These are phyloP conservation scores for Strobilomyces dryophilus DNA, from an alignment of 768 basidiomycete species.

Conservation along the genomic window DNA sequence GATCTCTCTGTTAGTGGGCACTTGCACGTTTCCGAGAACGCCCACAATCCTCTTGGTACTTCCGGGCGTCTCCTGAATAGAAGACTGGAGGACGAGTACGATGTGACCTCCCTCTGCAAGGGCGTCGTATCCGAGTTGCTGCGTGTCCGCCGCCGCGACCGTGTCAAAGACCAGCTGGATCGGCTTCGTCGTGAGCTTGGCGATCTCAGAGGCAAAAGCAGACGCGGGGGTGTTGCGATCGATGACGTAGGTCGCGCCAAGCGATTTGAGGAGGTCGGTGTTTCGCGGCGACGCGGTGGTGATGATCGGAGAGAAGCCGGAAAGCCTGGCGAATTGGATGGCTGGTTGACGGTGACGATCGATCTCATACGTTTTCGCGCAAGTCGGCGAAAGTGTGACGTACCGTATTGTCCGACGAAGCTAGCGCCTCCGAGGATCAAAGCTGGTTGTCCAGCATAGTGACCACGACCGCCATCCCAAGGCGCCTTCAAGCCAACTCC, in stretches of 20 bases:
- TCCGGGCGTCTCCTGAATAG: conserved; percentile 11
- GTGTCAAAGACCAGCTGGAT: conserved; percentile 25
- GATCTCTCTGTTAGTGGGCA: conserved; percentile 9
- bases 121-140: conserved; percentile 29
- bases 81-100: conserved; percentile 1
- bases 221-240: conserved; percentile 23
- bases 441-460: conserved; percentile 28
- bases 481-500: conserved; percentile 32
- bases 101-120: conserved; percentile 32
- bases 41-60: conserved; percentile 16
- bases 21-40: conserved; percentile 10
- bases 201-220: conserved; percentile 14
- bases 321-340: conserved; percentile 34
- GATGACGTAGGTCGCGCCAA: conserved; percentile 38
- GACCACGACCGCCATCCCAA: conserved; percentile 31
- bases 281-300: conserved; percentile 38
- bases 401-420: conserved; percentile 38
- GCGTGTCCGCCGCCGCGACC: conserved; percentile 29
- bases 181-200: conserved; percentile 8
- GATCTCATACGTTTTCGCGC: background rate
- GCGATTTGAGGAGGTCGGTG: conserved; percentile 27
- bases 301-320: conserved; percentile 36
- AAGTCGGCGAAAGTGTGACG: background rate
- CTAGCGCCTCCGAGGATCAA: conserved; percentile 37
- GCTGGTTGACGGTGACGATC: conserved; percentile 7